These are phyloP conservation scores for Sordariomycetes sp. DNA, from an alignment of 2,329 filamentous ascomycete genomes.

Conservation along the genomic window DNA sequence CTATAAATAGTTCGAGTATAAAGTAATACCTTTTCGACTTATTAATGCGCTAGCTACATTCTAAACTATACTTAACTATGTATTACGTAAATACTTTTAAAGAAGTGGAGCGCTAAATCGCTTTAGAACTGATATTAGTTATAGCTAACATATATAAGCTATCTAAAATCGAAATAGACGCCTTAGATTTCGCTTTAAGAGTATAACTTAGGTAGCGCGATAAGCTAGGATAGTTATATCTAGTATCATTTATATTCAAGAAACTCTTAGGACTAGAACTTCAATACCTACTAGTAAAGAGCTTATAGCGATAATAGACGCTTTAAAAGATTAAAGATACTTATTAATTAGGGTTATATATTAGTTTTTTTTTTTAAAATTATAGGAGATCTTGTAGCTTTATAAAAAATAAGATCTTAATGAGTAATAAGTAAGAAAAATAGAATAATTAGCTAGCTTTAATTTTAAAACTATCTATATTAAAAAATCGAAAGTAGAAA, in stretches of 20 bases:
- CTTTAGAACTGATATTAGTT: too few relatives aligned
- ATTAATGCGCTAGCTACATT: too few relatives aligned
- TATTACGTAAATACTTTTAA: too few relatives aligned
- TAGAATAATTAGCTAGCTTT: neutral
- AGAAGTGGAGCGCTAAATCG: too few relatives aligned
- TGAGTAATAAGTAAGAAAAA: neutral
- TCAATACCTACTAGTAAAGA: conserved; percentile 9
- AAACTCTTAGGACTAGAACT: conserved; percentile 7
- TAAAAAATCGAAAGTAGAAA: too few relatives aligned
- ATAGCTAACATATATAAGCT: neutral
- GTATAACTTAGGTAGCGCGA: neutral
- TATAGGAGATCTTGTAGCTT: neutral
- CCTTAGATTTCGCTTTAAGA: neutral
- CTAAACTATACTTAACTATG: too few relatives aligned
- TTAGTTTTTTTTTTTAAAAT: neutral
- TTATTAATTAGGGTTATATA: neutral
- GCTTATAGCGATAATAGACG: conserved; percentile 8
- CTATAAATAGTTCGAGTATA: too few relatives aligned
- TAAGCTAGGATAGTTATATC: neutral
- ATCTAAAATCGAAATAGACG: neutral
- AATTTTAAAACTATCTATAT: conserved; percentile 5
- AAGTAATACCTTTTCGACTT: too few relatives aligned
- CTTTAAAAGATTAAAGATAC: conserved; percentile 3
- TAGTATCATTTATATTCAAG: conserved; percentile 1
- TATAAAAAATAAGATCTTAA: neutral